These are phyloP conservation scores for Ceratobasidium sp. DNA, from an alignment of 1,284 basidiomycete species.

Conservation along the genomic window DNA sequence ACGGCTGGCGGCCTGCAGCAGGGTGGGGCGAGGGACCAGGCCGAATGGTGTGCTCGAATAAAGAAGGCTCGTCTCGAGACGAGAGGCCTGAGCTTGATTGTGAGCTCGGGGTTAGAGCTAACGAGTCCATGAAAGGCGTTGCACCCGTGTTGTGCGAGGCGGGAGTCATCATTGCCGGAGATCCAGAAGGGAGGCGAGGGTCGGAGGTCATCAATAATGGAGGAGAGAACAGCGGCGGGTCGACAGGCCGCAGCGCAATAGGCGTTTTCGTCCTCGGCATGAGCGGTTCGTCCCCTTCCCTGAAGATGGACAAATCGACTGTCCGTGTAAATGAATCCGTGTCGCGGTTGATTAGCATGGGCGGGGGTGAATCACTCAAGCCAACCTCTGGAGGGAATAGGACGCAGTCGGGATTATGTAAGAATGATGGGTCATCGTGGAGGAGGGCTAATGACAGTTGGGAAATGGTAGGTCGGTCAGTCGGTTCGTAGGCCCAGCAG, in stretches of 20 bases:
- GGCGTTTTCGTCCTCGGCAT: conserved; percentile 22
- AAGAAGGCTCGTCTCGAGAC: conserved; percentile 29
- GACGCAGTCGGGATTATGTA: conserved; percentile 8
- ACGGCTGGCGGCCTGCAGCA: conserved; percentile 6
- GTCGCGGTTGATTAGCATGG: not conserved
- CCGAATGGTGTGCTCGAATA: conserved; percentile 4
- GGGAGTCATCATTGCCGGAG: not conserved
- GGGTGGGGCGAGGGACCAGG: not conserved
- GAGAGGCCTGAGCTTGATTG: conserved; percentile 4
- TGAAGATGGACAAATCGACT: not conserved
- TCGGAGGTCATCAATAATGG: not conserved
- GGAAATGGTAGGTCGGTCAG: conserved; percentile 7
- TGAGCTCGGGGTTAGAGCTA: conserved; percentile 14
- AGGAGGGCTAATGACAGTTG: not conserved
- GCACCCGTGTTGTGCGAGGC: not conserved
- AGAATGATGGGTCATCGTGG: not conserved
- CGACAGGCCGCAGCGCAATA: not conserved
- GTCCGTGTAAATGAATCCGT: conserved; percentile 5
- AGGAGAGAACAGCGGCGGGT: conserved; percentile 14
- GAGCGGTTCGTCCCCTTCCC: not conserved
- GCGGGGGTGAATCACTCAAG: conserved; percentile 14
- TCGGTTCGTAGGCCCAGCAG: conserved; percentile 13
- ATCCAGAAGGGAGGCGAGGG: not conserved
- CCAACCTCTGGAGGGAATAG: not conserved
- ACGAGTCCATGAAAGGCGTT: conserved; percentile 24